Evolutionary conservation across 129 eudicot genomes (phyloP).

Genomic region (Mikania micrantha): DNA sequence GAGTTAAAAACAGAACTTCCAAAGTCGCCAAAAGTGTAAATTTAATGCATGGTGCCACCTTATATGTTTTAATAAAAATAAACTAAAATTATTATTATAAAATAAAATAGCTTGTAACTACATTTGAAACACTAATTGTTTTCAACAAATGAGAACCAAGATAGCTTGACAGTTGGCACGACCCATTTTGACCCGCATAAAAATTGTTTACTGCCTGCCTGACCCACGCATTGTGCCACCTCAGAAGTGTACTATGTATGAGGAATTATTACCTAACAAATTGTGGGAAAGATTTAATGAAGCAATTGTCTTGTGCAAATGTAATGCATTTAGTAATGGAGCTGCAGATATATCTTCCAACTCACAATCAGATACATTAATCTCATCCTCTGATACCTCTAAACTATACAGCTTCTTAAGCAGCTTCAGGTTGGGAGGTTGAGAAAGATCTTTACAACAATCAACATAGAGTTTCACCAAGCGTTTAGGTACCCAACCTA

Average conservation of each 20-base stretch:
- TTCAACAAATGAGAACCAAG: neutral
- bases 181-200: neutral
- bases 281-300: slow-evolving; percentile 87
- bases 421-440: slow-evolving; percentile 67
- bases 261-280: slow-evolving; percentile 50
- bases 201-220: neutral
- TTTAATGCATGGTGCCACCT: neutral
- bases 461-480: slow-evolving; percentile 70
- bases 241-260: neutral
- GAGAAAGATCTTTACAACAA: slow-evolving; percentile 64
- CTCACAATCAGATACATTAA: slow-evolving; percentile 72
- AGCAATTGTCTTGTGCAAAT: slow-evolving; percentile 59
- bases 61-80: neutral
- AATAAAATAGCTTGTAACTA: neutral
- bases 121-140: neutral
- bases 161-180: neutral
- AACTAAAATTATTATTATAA: neutral
- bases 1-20: neutral
- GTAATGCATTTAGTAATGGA: slow-evolving; percentile 73
- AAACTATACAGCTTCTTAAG: slow-evolving; percentile 68
- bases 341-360: slow-evolving; percentile 72
- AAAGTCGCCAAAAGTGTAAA: neutral
- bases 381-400: slow-evolving; percentile 97
- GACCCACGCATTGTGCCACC: neutral
- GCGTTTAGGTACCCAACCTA: slow-evolving; percentile 79